A percentile compares a stretch with the other conserved stretches of the same genome.
phyloP scores from a whole-genome alignment of 129 eudicot species.

The Calendula officinalis region DNA sequence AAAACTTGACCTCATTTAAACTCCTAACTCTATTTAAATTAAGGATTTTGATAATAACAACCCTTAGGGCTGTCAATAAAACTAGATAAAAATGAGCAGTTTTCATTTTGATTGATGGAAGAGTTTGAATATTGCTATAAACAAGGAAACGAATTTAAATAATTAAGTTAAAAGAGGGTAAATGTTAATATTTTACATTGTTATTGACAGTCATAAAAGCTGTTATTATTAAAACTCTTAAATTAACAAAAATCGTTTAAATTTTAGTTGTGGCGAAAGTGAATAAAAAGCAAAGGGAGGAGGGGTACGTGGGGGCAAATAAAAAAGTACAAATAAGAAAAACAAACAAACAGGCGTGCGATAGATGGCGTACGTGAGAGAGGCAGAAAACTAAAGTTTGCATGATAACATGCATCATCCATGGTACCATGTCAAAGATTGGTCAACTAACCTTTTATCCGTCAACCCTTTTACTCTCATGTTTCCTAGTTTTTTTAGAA shows the following conservation, averaged over 20 bases:
- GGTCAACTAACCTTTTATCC: slow-evolving; percentile 29
- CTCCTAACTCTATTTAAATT: too few species aligned
- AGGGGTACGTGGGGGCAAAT: background rate
- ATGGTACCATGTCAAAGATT: slow-evolving; percentile 34
- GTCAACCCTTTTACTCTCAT: slow-evolving; percentile 35
- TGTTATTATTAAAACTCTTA: too few species aligned
- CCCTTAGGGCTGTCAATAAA: too few species aligned
- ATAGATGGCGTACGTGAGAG: slow-evolving; percentile 35
- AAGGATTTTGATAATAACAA: too few species aligned
- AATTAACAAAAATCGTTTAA: background rate
- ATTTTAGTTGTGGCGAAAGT: slow-evolving; percentile 13
- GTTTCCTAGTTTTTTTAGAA: background rate
- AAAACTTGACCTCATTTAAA: too few species aligned
- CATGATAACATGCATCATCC: slow-evolving; percentile 36
- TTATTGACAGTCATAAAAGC: too few species aligned
- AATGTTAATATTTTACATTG: background rate
- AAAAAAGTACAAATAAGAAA: background rate
- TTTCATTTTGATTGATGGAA: too few species aligned
- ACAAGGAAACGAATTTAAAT: too few species aligned
- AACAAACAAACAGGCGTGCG: slow-evolving; percentile 27
- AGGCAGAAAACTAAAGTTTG: slow-evolving; percentile 14
- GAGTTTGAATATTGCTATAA: too few species aligned
- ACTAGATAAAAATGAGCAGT: too few species aligned
- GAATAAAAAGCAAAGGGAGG: background rate
- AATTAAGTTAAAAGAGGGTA: too few species aligned